Percentiles rank a stretch among this genome's conserved stretches.
Conservation (phyloP, 2,329 filamentous ascomycete genomes). For the Diaporthe eres region DNA sequence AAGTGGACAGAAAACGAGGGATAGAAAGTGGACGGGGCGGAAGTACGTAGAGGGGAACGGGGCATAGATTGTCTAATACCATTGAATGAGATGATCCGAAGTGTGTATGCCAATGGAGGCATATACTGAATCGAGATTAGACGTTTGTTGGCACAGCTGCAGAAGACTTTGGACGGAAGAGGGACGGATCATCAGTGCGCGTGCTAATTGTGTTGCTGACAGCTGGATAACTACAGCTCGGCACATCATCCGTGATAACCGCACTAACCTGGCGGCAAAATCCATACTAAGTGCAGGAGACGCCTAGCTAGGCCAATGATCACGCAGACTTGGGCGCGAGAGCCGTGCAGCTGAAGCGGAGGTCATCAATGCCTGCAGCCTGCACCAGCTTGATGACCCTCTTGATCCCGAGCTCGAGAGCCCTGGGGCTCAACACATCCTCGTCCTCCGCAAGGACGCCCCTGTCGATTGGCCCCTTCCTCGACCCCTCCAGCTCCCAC, state of each 20-base stretch:
- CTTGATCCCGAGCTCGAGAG: constrained; percentile 72
- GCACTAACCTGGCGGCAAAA: neutral
- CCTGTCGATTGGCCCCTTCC: constrained; percentile 80
- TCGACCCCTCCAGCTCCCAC: constrained; percentile 85
- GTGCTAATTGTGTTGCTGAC: neutral
- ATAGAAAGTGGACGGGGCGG: neutral
- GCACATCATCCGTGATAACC: neutral
- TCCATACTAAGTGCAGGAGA: neutral
- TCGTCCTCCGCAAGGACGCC: constrained; percentile 68
- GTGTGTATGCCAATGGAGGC: neutral
- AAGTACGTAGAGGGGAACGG: neutral
- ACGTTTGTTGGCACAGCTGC: neutral
- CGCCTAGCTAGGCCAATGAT: neutral
- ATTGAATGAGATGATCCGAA: neutral
- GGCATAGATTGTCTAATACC: neutral
- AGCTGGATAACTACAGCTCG: neutral
- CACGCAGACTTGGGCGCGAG: constrained; percentile 49
- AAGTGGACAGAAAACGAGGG: neutral
- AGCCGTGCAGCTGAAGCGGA: constrained; percentile 57
- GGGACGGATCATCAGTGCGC: neutral
- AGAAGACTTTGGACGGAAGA: neutral
- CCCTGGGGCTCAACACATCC: constrained; percentile 76
- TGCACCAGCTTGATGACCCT: constrained; percentile 57
- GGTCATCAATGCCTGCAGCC: constrained; percentile 49
- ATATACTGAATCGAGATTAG: neutral